Evolutionary conservation across 2,329 filamentous ascomycete genomes (phyloP).

Genomic region (Fusarium armeniacum): DNA sequence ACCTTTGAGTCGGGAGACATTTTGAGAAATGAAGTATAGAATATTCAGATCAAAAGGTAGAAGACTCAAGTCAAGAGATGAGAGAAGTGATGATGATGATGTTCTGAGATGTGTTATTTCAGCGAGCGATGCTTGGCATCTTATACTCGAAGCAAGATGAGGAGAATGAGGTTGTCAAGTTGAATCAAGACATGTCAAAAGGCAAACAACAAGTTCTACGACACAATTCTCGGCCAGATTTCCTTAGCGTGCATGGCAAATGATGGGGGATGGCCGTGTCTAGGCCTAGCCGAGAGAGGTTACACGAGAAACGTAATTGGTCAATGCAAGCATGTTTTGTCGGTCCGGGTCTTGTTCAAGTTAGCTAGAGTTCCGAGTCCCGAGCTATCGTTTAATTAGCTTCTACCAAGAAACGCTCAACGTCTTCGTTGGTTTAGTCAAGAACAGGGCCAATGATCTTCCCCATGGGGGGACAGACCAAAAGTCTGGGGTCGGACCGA

Average conservation of each 20-base stretch:
- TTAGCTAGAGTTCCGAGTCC: background rate
- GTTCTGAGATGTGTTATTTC: background rate
- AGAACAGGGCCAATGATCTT: background rate
- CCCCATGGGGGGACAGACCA: conserved; percentile 31
- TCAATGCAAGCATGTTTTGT: background rate
- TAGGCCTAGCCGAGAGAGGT: conserved; percentile 12
- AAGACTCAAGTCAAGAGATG: background rate
- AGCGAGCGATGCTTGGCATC: conserved; percentile 14
- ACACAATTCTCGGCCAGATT: conserved; percentile 3
- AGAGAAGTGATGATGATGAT: conserved; percentile 4
- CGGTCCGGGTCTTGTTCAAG: conserved; percentile 8
- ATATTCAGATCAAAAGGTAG: background rate
- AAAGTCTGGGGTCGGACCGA: conserved; percentile 39
- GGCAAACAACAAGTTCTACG: background rate
- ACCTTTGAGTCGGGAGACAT: conserved; percentile 36
- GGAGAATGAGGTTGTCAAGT: conserved; percentile 20
- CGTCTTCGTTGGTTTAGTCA: background rate
- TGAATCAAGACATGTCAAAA: background rate
- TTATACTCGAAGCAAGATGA: conserved; percentile 13
- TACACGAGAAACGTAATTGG: conserved; percentile 8
- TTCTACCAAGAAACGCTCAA: background rate
- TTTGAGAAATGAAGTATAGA: background rate
- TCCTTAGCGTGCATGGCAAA: conserved; percentile 1
- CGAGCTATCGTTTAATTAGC: background rate
- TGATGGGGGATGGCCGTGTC: conserved; percentile 21